Conservation (phyloP, 73 alveolate species). For the Effrenium voratum region DNA sequence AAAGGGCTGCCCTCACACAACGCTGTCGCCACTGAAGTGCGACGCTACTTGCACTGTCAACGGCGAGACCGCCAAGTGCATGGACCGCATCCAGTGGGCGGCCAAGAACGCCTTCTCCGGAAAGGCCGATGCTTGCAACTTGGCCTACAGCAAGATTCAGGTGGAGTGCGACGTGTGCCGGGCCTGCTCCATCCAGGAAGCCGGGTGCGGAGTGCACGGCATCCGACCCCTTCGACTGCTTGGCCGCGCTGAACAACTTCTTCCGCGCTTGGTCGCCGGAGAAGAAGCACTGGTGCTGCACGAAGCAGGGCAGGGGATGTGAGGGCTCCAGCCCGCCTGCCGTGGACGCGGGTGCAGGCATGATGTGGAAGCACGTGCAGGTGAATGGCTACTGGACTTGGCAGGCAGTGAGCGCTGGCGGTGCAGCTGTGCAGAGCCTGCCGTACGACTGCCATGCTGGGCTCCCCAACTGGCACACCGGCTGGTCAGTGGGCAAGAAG, state of each 20-base stretch:
- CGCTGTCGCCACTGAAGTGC: conserved; percentile 41
- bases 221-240: conserved; percentile 39
- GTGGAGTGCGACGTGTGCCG: conserved; percentile 80
- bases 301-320: conserved; percentile 64
- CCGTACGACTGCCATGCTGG: conserved; percentile 80
- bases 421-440: conserved; percentile 47
- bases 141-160: conserved; percentile 80
- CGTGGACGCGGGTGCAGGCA: conserved; percentile 51
- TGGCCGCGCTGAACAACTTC: conserved; percentile 24
- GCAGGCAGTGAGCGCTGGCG: conserved; percentile 46
- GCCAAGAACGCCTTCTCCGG: conserved; percentile 7
- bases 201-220: conserved; percentile 23
- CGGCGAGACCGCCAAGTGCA: conserved; percentile 66
- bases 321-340: conserved; percentile 35
- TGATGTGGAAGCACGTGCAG: conserved; percentile 74
- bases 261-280: conserved; percentile 62
- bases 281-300: conserved; percentile 77
- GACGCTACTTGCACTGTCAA: conserved; percentile 11
- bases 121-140: conserved; percentile 36
- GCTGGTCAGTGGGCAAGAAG: conserved; percentile 72
- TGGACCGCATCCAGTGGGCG: conserved; percentile 56
- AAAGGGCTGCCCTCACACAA: conserved; percentile 62
- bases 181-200: conserved; percentile 63
- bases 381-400: conserved; percentile 68
- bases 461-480: conserved; percentile 75